These are phyloP conservation scores for Colletotrichum plurivorum DNA, from an alignment of 2,329 filamentous ascomycete genomes.

Conservation along the genomic window DNA sequence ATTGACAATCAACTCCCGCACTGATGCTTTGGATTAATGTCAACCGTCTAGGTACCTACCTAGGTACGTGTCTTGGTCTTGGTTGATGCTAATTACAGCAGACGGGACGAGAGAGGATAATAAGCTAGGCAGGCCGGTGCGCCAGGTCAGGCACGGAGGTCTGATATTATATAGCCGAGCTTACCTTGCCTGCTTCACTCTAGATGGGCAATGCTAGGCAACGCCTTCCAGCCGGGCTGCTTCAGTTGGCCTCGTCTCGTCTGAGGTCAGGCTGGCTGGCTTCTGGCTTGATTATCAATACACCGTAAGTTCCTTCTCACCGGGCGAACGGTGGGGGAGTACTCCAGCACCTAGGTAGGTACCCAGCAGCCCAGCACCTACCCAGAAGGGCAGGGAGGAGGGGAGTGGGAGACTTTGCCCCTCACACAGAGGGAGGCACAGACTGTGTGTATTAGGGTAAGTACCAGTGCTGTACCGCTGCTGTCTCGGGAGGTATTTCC, in stretches of 20 bases:
- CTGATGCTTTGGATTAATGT: background rate
- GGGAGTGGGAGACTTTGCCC: conserved; percentile 32
- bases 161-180: conserved; percentile 14
- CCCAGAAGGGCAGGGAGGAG: conserved; percentile 18
- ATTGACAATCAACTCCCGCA: conserved; percentile 17
- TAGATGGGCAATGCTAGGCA: no score
- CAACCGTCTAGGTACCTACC: no score
- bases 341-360: background rate
- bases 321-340: conserved; percentile 24
- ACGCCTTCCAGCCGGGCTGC: background rate
- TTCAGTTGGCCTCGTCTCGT: background rate
- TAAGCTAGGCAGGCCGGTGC: background rate
- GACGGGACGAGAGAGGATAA: no score
- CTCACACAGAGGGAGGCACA: conserved; percentile 31
- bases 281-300: conserved; percentile 38
- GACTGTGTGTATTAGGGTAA: conserved; percentile 36
- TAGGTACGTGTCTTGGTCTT: no score
- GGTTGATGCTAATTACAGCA: no score
- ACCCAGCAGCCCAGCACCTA: no score
- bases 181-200: conserved; percentile 4
- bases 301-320: conserved; percentile 19
- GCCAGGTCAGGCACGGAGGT: background rate
- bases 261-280: conserved; percentile 8
- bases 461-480: conserved; percentile 15
- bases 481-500: background rate